Evolutionary conservation across 441 rosid species (phyloP).

Genomic region (Oxalis stricta): DNA sequence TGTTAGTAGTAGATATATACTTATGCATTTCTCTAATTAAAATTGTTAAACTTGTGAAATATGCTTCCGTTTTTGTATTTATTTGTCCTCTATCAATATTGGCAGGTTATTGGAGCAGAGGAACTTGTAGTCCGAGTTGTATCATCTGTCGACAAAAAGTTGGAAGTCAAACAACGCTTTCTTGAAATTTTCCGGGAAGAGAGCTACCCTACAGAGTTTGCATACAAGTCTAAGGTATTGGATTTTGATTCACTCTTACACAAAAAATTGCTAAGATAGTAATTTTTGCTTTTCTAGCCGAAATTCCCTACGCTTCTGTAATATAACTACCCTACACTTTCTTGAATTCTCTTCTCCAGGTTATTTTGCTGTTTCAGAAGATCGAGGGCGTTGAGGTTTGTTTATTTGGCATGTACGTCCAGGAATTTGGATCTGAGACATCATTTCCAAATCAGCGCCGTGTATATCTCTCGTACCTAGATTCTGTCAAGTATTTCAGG

Average conservation of each 20-base stretch:
- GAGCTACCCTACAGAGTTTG: slow-evolving; percentile 82
- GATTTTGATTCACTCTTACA: slow-evolving; percentile 3
- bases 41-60: no score
- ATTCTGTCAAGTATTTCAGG: slow-evolving; percentile 94
- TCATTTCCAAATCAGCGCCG: slow-evolving; percentile 84
- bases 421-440: slow-evolving; percentile 93
- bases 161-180: slow-evolving; percentile 92
- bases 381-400: slow-evolving; percentile 99
- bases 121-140: slow-evolving; percentile 93
- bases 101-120: slow-evolving; percentile 91
- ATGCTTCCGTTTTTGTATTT: neutral
- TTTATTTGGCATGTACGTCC: slow-evolving; percentile 98
- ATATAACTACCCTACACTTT: no score
- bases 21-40: no score
- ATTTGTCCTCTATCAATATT: slow-evolving; percentile 10
- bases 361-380: slow-evolving; percentile 89
- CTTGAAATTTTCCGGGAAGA: slow-evolving; percentile 93
- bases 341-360: slow-evolving; percentile 46
- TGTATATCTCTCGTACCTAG: slow-evolving; percentile 91
- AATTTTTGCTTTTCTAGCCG: no score
- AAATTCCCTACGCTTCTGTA: no score
- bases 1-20: no score
- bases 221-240: slow-evolving; percentile 89
- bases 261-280: neutral
- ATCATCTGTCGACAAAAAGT: slow-evolving; percentile 96